Base-by-base conservation (phyloP, 192 early-diverging fungal genomes). In the Gigaspora rosea region DNA sequence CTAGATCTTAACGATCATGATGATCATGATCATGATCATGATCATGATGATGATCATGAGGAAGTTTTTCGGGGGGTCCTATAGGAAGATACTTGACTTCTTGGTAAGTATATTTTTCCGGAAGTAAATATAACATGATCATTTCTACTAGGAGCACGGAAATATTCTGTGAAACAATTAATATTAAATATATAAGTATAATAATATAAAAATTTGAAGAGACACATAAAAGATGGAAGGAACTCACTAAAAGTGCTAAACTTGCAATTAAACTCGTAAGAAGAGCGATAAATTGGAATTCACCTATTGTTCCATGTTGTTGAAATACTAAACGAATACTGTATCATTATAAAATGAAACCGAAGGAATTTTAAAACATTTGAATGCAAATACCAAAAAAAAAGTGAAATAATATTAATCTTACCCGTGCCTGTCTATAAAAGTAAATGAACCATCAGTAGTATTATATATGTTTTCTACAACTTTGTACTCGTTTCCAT, bases 311-410 rank as follows among this genome's bases (percentile, higher is more conserved):
- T 6, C 83, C 83, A 46, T 79, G 51, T 54, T 84, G 83, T 36
- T 81, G 80, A 52, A 84, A 82, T 18, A 84, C 79, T 3, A 84
- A 75, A 1, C 83, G 74, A 51, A 84, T 78, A 12, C 83, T 84
- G 27, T 27, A 27, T 27, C 27, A 70, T 51, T 11, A 46, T n/a
- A 12, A 68, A 56, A 50, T 16, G 11, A 50, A 20, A 18, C 4
- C 27, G 27, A 27, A 18, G 12, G 18, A 15, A 15, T 56, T 12
- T 12, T 56, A 56, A 56, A n/a, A 18, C 18, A 56, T 5, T 1
- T 1, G 18, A 76, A 64, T 20, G 11, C 32, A 27, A 36, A 15
- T 56, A 61, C 9, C 0, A 15, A 70, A 41, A 22, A 13, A 6
- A 56, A 49, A 12, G 49, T 50, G 11, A 64, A 51, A 27, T 49